Percentiles rank a stretch among this genome's conserved stretches.
phyloP scores from a whole-genome alignment of 2,329 filamentous ascomycete genomes.

The Ciborinia camelliae region DNA sequence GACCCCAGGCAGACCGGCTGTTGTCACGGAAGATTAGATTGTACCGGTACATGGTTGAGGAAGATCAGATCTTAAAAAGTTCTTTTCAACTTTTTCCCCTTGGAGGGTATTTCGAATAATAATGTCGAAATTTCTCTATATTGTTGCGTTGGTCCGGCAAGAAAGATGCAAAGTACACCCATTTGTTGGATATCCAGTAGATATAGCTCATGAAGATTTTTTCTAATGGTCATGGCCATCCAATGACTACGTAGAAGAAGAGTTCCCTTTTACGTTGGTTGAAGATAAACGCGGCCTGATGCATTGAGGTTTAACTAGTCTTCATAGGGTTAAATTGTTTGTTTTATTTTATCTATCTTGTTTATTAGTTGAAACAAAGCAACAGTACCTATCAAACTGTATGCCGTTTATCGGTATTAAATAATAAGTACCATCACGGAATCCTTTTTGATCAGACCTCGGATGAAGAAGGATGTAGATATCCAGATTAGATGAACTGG shows the following conservation, averaged over 20 bases:
- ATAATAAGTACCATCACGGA: not conserved
- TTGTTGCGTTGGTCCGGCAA: constrained; percentile 1
- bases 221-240: not conserved
- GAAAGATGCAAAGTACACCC: not conserved
- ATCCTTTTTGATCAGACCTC: not conserved
- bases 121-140: not conserved
- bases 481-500: not conserved
- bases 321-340: not conserved
- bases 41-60: not conserved
- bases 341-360: too few species aligned
- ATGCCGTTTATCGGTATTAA: constrained; percentile 1
- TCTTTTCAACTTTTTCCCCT: not conserved
- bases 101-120: not conserved
- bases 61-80: not conserved
- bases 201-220: not conserved
- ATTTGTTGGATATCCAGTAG: not conserved
- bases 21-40: not conserved
- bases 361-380: not conserved
- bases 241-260: constrained; percentile 12
- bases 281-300: constrained; percentile 8
- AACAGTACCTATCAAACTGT: not conserved
- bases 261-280: not conserved
- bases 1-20: not conserved
- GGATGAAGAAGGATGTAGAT: constrained; percentile 9
- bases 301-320: not conserved